These are phyloP conservation scores for Hura crepitans DNA, from an alignment of 441 rosid species.

Conservation along the genomic window DNA sequence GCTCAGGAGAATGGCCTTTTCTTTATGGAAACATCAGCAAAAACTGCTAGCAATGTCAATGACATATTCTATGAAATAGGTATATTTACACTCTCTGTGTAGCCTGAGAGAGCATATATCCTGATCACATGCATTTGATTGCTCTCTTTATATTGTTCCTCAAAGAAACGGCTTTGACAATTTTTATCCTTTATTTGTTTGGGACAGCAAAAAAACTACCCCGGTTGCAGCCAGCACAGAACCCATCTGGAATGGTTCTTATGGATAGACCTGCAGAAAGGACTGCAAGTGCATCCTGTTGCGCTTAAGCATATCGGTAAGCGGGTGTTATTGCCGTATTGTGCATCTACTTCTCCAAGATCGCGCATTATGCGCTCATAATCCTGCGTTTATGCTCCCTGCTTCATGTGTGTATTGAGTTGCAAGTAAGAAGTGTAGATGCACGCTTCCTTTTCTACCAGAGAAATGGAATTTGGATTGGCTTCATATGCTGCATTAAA, in stretches of 20 bases:
- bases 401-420: slow-evolving; percentile 1
- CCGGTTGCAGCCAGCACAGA: slow-evolving; percentile 76
- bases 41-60: slow-evolving; percentile 83
- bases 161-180: background rate
- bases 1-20: slow-evolving; percentile 84
- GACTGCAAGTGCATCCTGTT: slow-evolving; percentile 68
- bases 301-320: slow-evolving; percentile 41
- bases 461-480: slow-evolving; percentile 24
- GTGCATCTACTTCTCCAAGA: no score
- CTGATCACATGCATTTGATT: background rate
- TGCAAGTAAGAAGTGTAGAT: slow-evolving; percentile 29
- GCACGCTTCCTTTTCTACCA: slow-evolving; percentile 21
- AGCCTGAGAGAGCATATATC: background rate
- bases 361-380: slow-evolving; percentile 22
- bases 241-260: slow-evolving; percentile 86
- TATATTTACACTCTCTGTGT: slow-evolving; percentile 13
- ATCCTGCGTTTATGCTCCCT: slow-evolving; percentile 2
- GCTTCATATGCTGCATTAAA: background rate
- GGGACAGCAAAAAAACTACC: slow-evolving; percentile 74
- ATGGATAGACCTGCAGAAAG: slow-evolving; percentile 75
- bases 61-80: slow-evolving; percentile 93
- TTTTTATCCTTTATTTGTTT: background rate
- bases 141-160: no score
- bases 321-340: no score
- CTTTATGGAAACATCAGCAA: slow-evolving; percentile 97